phyloP scores from a whole-genome alignment of 805 yeast genomes.

The Yarrowia sp. region DNA sequence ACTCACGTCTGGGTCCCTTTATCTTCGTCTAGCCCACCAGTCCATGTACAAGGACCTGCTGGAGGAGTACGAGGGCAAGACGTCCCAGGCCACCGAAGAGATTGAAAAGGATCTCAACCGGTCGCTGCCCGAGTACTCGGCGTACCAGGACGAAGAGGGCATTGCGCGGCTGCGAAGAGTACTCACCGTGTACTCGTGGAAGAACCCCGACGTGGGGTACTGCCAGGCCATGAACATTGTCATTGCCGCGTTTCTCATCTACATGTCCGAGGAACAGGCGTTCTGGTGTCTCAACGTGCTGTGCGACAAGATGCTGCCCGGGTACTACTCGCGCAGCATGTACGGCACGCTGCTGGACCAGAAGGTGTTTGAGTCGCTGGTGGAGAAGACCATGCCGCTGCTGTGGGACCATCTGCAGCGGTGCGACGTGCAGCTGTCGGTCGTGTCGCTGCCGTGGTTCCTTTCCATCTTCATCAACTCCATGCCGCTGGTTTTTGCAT shows the following conservation, averaged over 20 bases:
- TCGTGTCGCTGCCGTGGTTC: constrained; percentile 95
- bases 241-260: constrained; percentile 49
- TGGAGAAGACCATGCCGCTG: constrained; percentile 83
- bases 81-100: constrained; percentile 87
- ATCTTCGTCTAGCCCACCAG: constrained; percentile 58
- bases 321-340: constrained; percentile 96
- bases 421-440: constrained; percentile 85
- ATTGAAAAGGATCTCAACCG: constrained; percentile 94
- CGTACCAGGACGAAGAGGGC: constrained; percentile 84
- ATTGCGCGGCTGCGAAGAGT: constrained; percentile 81
- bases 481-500: constrained; percentile 92
- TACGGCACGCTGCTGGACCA: constrained; percentile 95
- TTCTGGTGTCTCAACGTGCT: constrained; percentile 83
- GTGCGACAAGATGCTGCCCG: constrained; percentile 86
- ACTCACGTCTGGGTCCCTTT: constrained; percentile 80
- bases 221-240: constrained; percentile 98
- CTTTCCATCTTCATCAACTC: constrained; percentile 82
- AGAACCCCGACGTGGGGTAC: constrained; percentile 93
- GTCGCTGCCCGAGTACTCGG: constrained; percentile 93
- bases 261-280: constrained; percentile 94
- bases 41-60: constrained; percentile 59
- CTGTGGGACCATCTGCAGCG: constrained; percentile 76
- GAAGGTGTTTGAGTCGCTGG: constrained; percentile 85
- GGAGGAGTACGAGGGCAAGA: constrained; percentile 56
- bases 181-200: constrained; percentile 92